These are phyloP conservation scores for Malassezia dermatis DNA, from an alignment of 1,284 basidiomycete species.

Conservation along the genomic window DNA sequence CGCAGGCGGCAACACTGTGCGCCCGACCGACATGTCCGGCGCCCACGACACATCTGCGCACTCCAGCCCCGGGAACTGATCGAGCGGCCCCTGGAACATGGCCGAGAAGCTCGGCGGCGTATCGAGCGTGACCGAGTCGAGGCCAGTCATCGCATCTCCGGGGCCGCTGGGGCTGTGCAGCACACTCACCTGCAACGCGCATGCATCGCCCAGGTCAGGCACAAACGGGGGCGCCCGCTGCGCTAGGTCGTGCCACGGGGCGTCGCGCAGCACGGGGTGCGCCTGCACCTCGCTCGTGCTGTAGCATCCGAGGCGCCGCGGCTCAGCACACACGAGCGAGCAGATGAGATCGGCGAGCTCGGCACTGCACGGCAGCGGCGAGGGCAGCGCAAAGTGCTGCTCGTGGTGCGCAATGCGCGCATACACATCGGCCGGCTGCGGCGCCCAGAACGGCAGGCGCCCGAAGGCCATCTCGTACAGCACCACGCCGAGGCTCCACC, in stretches of 20 bases:
- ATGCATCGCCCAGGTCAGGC: conserved; percentile 15
- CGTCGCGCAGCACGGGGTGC: conserved; percentile 26
- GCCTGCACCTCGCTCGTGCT: conserved; percentile 26
- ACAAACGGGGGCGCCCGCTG: conserved; percentile 29
- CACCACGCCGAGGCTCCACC: conserved; percentile 46
- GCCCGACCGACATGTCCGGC: not conserved
- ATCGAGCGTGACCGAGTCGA: conserved; percentile 21
- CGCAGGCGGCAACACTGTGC: not conserved
- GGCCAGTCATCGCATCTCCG: not conserved
- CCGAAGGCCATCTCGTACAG: conserved; percentile 45
- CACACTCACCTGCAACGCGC: conserved; percentile 15
- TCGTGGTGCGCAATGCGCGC: conserved; percentile 38
- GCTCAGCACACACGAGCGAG: conserved; percentile 20
- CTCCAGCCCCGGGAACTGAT: conserved; percentile 41
- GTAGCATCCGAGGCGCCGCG: conserved; percentile 24
- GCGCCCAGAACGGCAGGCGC: conserved; percentile 39
- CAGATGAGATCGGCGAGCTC: conserved; percentile 22
- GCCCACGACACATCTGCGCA: conserved; percentile 16
- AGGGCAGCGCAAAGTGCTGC: conserved; percentile 17
- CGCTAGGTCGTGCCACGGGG: conserved; percentile 33
- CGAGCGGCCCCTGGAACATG: conserved; percentile 29
- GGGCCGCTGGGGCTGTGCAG: conserved; percentile 12
- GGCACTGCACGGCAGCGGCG: conserved; percentile 18
- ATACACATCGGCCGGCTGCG: conserved; percentile 35
- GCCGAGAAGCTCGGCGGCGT: conserved; percentile 37